phyloP scores from a whole-genome alignment of 2,329 filamentous ascomycete species.

The Fusarium vanettenii region DNA sequence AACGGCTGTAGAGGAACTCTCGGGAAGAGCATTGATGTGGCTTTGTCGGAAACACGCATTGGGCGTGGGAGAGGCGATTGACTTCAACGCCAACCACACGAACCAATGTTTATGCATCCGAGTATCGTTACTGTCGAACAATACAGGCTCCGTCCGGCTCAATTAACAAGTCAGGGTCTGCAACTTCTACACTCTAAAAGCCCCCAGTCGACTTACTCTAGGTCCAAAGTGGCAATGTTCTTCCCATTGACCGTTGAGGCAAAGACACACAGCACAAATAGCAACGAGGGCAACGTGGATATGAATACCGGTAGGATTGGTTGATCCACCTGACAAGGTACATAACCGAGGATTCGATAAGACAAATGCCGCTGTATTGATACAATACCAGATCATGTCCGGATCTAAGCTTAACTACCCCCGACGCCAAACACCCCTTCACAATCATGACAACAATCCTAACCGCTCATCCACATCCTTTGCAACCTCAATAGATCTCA shows the following conservation, averaged over 20 bases:
- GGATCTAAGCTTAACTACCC: not conserved
- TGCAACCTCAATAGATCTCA: slow-evolving; percentile 15
- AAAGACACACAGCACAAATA: not conserved
- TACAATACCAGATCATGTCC: not conserved
- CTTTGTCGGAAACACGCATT: not conserved
- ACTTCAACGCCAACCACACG: not conserved
- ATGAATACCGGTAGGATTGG: not conserved
- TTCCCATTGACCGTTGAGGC: not conserved
- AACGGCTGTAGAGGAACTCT: not conserved
- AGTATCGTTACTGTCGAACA: too few relatives aligned
- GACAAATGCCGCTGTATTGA: not conserved
- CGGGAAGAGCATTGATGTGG: not conserved
- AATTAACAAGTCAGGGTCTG: too few relatives aligned
- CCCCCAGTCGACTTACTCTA: not conserved
- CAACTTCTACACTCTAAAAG: too few relatives aligned
- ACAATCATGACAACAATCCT: slow-evolving; percentile 5
- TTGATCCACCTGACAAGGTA: not conserved
- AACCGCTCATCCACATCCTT: slow-evolving; percentile 22
- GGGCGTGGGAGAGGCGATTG: not conserved
- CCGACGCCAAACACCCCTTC: not conserved
- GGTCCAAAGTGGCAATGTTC: too few relatives aligned
- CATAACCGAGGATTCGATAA: not conserved
- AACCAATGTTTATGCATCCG: too few relatives aligned
- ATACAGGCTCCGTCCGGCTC: too few relatives aligned
- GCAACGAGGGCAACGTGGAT: not conserved